Base-by-base conservation (phyloP, 2,329 filamentous ascomycete genomes). In the Cladobotryum protrusum region DNA sequence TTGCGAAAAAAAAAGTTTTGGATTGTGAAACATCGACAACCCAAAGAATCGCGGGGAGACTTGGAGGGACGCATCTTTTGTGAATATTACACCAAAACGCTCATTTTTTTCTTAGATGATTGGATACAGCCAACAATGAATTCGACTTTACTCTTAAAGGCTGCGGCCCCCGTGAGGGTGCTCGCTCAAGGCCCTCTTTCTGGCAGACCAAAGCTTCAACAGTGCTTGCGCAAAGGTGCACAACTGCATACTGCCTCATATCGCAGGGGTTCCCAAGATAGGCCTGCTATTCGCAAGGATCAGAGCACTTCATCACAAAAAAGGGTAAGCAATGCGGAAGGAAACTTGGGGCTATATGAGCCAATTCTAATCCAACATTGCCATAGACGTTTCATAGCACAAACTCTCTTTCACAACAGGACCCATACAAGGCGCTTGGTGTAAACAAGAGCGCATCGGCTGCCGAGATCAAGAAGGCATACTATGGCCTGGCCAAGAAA, bases 401-500 rank as follows among this genome's bases (percentile, higher is more conserved):
- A 41, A 69, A 68, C 41, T 60, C 67, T 5, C 63, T 73, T 18
- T 76, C 76, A 5, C 70, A 81, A 35, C 81, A 88, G 66, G 87
- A 99, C 62, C 93, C 93, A 1, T 99, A 99, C 69, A 81, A 83
- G 57, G 79, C 87, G 4, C 83, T 99, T 24, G 93, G 93, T 13
- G 89, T 99, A 29, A 76, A 76, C 61, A 95, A 92, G 67, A 78
- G 71, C 54, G 89, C 93, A n/a, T 84, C 88, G 1, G 74, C 89
- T 3, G 75, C 82, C 52, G 92, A 97, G 34, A 97, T 99, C 67
- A 99, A 99, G 68, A 97, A 96, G 69, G 91, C 93, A 3, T 99
- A 99, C 74, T 99, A 99, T 66, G 89, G 91, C 45, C 76, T 97
- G 52, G 93, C 93, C 17, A 99, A 99, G 71, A 99, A 97, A 65